phyloP scores from a whole-genome alignment of 208 protist species.

The Crithidia mellificae region DNA sequence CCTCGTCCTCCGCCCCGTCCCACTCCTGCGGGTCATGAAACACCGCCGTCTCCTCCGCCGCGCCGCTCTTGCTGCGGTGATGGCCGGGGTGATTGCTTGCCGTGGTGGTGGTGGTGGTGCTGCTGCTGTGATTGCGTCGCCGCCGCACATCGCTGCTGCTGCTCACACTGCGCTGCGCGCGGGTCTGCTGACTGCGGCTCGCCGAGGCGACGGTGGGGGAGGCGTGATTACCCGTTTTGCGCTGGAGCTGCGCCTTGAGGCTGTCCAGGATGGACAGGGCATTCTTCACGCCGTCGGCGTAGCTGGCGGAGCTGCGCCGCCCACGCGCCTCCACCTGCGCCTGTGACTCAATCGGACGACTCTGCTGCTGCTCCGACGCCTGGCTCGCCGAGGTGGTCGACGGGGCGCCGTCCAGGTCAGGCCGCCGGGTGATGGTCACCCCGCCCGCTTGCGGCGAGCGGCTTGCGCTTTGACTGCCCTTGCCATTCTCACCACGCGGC shows the following conservation, averaged over 20 bases:
- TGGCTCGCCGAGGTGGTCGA: background rate
- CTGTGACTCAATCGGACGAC: slow-evolving; percentile 1
- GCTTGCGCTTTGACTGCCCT: too few species aligned
- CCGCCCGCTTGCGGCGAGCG: slow-evolving; percentile 27
- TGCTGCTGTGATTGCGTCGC: slow-evolving; percentile 6
- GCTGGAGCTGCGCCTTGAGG: slow-evolving; percentile 50
- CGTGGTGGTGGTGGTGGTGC: too few species aligned
- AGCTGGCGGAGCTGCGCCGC: slow-evolving; percentile 29
- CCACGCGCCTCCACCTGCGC: slow-evolving; percentile 16
- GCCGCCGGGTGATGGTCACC: slow-evolving; percentile 26
- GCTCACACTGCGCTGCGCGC: slow-evolving; percentile 14
- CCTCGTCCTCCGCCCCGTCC: background rate
- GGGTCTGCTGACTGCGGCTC: slow-evolving; percentile 28
- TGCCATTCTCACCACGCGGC: slow-evolving; percentile 12
- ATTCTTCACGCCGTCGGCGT: slow-evolving; percentile 62
- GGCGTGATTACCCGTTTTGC: slow-evolving; percentile 5
- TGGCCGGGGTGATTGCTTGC: too few species aligned
- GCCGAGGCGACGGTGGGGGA: slow-evolving; percentile 23
- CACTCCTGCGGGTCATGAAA: slow-evolving; percentile 10
- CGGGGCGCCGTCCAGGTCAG: slow-evolving; percentile 4
- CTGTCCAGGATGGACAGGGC: slow-evolving; percentile 71
- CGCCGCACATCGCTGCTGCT: slow-evolving; percentile 27
- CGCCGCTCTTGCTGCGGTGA: background rate
- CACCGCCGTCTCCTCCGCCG: slow-evolving; percentile 22
- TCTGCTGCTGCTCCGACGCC: slow-evolving; percentile 1